Evolutionary conservation across 768 basidiomycete genomes (phyloP).

Genomic region (Omphalotus guepiniiformis): DNA sequence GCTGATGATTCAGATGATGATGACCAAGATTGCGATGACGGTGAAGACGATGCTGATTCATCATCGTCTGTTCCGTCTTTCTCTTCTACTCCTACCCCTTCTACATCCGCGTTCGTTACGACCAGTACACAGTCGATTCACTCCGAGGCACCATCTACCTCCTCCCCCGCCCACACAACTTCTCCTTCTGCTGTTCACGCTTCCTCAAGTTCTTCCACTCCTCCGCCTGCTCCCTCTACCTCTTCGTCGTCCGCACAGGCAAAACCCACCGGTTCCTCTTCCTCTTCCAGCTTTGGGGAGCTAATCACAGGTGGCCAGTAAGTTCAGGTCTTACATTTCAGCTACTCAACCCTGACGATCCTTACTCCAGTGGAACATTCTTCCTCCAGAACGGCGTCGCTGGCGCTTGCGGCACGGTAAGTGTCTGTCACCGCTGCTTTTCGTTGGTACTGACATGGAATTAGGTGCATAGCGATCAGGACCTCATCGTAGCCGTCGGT

Average conservation of each 20-base stretch:
- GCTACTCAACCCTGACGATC: neutral
- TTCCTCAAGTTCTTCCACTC: too few species aligned
- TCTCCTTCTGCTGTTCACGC: too few species aligned
- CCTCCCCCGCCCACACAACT: conserved; percentile 1
- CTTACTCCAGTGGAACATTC: conserved; percentile 48
- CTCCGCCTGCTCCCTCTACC: conserved; percentile 9
- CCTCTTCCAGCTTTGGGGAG: conserved; percentile 1
- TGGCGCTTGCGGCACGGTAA: conserved; percentile 69
- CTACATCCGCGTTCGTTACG: conserved; percentile 11
- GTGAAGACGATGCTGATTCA: conserved; percentile 13
- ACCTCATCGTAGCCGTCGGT: conserved; percentile 62
- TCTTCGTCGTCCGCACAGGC: conserved; percentile 6
- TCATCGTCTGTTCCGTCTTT: conserved; percentile 15
- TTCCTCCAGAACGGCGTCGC: conserved; percentile 68
- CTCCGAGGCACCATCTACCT: conserved; percentile 13
- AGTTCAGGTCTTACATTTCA: conserved; percentile 13
- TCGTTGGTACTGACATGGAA: neutral
- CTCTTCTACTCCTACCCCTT: conserved; percentile 13
- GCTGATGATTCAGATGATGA: conserved; percentile 23
- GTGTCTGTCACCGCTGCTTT: neutral
- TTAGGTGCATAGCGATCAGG: conserved; percentile 47
- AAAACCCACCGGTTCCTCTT: neutral
- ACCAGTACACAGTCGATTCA: conserved; percentile 10
- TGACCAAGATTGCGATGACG: conserved; percentile 16
- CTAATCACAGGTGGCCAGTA: conserved; percentile 44